Base-by-base conservation (phyloP, 345 rosid genomes). In the Mallotus nudiflorus region DNA sequence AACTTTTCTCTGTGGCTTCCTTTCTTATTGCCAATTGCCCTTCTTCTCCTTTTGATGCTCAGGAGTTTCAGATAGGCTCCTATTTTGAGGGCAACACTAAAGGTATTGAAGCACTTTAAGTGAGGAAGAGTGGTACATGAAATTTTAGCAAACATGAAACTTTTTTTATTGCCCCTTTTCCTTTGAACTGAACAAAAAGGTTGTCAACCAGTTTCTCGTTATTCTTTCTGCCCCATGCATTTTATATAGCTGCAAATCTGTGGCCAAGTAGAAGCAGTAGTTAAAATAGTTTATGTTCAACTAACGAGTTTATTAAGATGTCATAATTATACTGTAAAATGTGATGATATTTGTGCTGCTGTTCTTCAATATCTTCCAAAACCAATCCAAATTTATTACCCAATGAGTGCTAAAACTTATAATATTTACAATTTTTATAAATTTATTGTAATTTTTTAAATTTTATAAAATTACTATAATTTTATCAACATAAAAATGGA, bases 21-120 rank as follows among this genome's bases (percentile, higher is more conserved):
- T 51, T 63, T 64, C 74, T 49, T 71, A 49, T 57, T 60, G 10
- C 37, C 68, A 20, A 19, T 39, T 66, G 31, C 59, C 69, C 72
- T 46, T 68, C 53, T 65, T 65, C n/a, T 57, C 46, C 63, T 35
- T 24, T 62, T 24, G 50, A 55, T 60, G 4, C 37, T 33, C 6
- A 6, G 37, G 37, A 33, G 37, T 33, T 33, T 33, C 4, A 33
- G 46, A 49, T 35, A 25, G 6, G 33, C 60, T 63, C 60, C 18
- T 28, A 42, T 37, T 31, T 48, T 54, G 58, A 46, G 46, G 65
- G 50, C 22, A 31, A 16, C 24, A 9, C 31, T 65, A 64, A 24
- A 45, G 39, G 15, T 72, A 18, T 13, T 64, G 48, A 65, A 27
- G 28, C 60, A 35, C 50, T 25, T 39, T 16, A 45, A 48, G 65